A percentile compares a stretch with the other conserved stretches of the same genome.
These are phyloP conservation scores for Macadamia integrifolia DNA, from an alignment of 164 flowering plant species.

Conservation along the genomic window DNA sequence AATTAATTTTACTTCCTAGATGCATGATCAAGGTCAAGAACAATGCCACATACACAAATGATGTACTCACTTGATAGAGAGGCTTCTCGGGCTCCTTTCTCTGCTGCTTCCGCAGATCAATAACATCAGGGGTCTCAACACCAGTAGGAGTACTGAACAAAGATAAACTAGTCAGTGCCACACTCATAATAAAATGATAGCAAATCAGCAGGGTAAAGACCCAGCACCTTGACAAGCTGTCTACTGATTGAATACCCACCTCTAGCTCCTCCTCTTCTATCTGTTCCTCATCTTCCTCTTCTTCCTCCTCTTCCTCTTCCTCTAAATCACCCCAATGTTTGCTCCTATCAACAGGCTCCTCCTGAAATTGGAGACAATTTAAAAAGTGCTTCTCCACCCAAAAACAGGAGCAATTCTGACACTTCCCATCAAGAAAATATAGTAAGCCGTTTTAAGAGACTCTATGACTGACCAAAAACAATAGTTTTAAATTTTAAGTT, in stretches of 20 bases:
- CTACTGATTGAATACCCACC: slow-evolving; percentile 86
- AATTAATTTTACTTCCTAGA: too few relatives aligned
- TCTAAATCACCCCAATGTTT: slow-evolving; percentile 99
- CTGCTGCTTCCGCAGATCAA: slow-evolving; percentile 96
- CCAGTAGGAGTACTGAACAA: slow-evolving; percentile 87
- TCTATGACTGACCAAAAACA: too few relatives aligned
- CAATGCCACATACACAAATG: neutral
- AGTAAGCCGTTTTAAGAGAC: too few relatives aligned
- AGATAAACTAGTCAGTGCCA: neutral
- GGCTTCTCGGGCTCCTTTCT: slow-evolving; percentile 95
- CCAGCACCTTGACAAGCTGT: slow-evolving; percentile 81
- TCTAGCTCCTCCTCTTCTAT: slow-evolving; percentile 81
- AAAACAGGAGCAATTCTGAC: too few relatives aligned
- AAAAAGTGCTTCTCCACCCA: too few relatives aligned
- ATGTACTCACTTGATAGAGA: slow-evolving; percentile 68
- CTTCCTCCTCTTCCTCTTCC: slow-evolving; percentile 90
- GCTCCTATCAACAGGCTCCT: slow-evolving; percentile 92
- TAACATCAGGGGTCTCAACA: slow-evolving; percentile 96
- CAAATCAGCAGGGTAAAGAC: neutral
- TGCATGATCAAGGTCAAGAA: too few relatives aligned
- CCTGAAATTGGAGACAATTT: slow-evolving; percentile 37
- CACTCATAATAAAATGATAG: neutral
- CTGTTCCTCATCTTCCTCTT: slow-evolving; percentile 70
- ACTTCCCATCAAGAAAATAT: too few relatives aligned
- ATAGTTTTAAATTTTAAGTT: too few relatives aligned